Conservation (phyloP, 768 basidiomycete genomes). For the Phlebiopsis flavidoalba region DNA sequence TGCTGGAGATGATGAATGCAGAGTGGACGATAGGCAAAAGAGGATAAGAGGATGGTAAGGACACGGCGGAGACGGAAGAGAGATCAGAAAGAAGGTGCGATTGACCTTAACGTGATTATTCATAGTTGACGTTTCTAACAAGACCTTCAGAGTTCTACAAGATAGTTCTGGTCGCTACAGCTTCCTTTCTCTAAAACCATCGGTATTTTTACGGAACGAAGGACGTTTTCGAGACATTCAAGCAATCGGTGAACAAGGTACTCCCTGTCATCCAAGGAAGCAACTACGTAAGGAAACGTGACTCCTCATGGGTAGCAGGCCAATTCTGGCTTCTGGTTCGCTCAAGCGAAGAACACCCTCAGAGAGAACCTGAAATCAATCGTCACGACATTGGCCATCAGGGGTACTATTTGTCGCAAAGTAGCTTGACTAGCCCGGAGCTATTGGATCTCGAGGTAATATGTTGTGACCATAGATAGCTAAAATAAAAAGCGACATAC, state of each 20-base stretch:
- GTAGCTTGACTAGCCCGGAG: constrained; percentile 84
- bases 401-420: constrained; percentile 91
- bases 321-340: constrained; percentile 21
- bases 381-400: constrained; percentile 46
- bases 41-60: constrained; percentile 2
- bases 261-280: constrained; percentile 79
- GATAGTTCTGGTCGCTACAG: constrained; percentile 88
- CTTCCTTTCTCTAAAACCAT: constrained; percentile 78
- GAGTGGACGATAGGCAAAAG: constrained; percentile 46
- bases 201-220: constrained; percentile 54
- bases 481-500: not conserved
- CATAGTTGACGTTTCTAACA: not conserved
- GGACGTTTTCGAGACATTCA: constrained; percentile 61
- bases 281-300: constrained; percentile 84
- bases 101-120: not conserved
- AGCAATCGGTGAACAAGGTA: constrained; percentile 64
- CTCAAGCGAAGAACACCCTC: constrained; percentile 72
- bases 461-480: too few relatives aligned
- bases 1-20: constrained; percentile 53
- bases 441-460: constrained; percentile 80
- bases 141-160: constrained; percentile 65
- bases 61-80: constrained; percentile 29
- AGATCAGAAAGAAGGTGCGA: constrained; percentile 61
- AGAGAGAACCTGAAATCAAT: constrained; percentile 46
- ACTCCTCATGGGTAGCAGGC: constrained; percentile 76